These are phyloP conservation scores for Penicillium bialowiezense DNA, from an alignment of 495 filamentous ascomycete species.

Conservation along the genomic window DNA sequence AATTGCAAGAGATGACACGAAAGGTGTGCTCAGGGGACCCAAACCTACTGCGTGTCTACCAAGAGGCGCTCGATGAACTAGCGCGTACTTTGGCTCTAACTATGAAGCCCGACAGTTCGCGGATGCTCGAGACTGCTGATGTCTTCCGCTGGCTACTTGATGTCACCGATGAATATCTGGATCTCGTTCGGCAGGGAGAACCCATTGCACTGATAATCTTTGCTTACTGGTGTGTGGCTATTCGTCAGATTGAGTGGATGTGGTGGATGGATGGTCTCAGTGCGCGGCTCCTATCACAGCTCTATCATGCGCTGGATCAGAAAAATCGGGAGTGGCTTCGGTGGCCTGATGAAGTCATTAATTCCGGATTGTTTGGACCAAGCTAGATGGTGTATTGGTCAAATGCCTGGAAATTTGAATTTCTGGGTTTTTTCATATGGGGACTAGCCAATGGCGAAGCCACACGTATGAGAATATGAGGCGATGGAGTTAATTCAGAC, in stretches of 20 bases:
- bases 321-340: constrained; percentile 21
- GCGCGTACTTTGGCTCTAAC: constrained; percentile 8
- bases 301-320: constrained; percentile 16
- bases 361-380: not conserved
- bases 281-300: constrained; percentile 18
- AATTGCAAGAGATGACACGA: constrained; percentile 8
- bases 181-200: constrained; percentile 12
- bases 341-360: constrained; percentile 6
- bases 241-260: constrained; percentile 27
- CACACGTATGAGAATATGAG: too few species aligned
- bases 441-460: too few species aligned
- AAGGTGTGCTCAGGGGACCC: not conserved
- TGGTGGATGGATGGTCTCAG: constrained; percentile 35
- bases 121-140: constrained; percentile 17
- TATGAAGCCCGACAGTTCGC: constrained; percentile 2
- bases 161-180: constrained; percentile 23
- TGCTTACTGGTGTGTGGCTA: constrained; percentile 27
- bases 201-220: constrained; percentile 28
- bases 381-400: too few species aligned
- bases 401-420: too few species aligned
- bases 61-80: constrained; percentile 9
- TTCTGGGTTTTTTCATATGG: too few species aligned
- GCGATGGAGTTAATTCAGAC: too few species aligned
- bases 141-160: constrained; percentile 24
- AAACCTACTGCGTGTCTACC: not conserved